phyloP scores from a whole-genome alignment of 2,329 filamentous ascomycete genomes.

The Alternaria burnsii region DNA sequence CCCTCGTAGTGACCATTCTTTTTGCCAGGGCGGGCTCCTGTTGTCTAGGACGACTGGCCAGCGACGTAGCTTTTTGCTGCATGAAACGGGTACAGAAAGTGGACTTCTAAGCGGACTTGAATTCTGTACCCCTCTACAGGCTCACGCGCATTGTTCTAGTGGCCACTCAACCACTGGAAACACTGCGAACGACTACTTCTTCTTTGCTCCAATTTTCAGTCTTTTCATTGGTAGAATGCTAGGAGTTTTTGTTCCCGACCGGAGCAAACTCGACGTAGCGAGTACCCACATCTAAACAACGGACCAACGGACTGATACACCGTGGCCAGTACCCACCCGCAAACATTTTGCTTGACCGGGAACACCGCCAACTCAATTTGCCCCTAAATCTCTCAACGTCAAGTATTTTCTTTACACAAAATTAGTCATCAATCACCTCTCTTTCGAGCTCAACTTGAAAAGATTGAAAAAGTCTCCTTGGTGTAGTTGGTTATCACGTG shows the following conservation, averaged over 20 bases:
- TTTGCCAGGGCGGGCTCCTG: conserved; percentile 1
- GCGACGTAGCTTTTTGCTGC: neutral
- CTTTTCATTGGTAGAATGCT: neutral
- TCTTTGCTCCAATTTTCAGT: neutral
- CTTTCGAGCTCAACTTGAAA: too few relatives aligned
- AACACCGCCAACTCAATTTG: neutral
- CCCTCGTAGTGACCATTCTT: conserved; percentile 24
- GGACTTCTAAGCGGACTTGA: neutral
- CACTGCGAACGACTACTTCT: neutral
- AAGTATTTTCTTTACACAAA: neutral
- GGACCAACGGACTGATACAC: neutral
- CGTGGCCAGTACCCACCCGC: neutral
- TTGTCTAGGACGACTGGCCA: neutral
- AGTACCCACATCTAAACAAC: neutral
- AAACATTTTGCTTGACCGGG: neutral
- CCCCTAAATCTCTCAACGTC: accelerated
- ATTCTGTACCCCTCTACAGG: accelerated
- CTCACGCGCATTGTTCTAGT: neutral
- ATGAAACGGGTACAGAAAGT: neutral
- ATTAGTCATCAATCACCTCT: conserved; percentile 7
- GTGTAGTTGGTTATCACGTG: conserved; percentile 23
- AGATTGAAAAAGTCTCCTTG: too few relatives aligned
- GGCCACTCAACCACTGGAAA: neutral
- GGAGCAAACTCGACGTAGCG: neutral
- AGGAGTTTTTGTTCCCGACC: neutral